Conservation (phyloP, 2,329 filamentous ascomycete species). For the Fusarium sp. region DNA sequence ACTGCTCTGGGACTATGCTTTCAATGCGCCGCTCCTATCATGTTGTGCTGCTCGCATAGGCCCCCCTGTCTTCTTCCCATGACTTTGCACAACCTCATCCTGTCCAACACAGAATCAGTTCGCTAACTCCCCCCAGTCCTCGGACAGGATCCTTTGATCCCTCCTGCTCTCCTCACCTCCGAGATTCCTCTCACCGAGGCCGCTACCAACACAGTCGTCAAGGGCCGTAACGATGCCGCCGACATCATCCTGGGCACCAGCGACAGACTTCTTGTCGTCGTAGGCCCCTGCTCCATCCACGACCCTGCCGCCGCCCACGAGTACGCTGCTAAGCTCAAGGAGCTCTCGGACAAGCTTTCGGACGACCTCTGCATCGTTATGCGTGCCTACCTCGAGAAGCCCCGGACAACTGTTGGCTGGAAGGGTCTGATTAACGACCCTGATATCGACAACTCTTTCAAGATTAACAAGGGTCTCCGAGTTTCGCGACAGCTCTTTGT, state of each 20-base stretch:
- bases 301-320: slow-evolving; percentile 89
- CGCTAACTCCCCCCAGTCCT: slow-evolving; percentile 71
- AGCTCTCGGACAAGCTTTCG: slow-evolving; percentile 81
- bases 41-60: neutral
- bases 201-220: slow-evolving; percentile 76
- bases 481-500: slow-evolving; percentile 94
- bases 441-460: slow-evolving; percentile 95
- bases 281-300: slow-evolving; percentile 97
- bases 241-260: slow-evolving; percentile 82
- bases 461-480: slow-evolving; percentile 98
- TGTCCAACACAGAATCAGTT: neutral
- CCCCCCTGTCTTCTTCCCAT: neutral
- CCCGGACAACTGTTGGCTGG: slow-evolving; percentile 97
- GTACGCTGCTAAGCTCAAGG: slow-evolving; percentile 84
- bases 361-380: slow-evolving; percentile 92
- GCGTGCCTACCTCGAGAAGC: slow-evolving; percentile 99
- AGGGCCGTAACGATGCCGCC: slow-evolving; percentile 75
- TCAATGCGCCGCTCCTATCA: neutral
- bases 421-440: slow-evolving; percentile 99
- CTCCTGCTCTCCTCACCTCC: slow-evolving; percentile 85
- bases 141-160: slow-evolving; percentile 93
- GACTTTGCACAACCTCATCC: neutral
- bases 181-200: slow-evolving; percentile 80
- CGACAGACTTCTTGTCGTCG: slow-evolving; percentile 92
- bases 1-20: neutral